A percentile compares a stretch with the other conserved stretches of the same genome.
Evolutionary conservation across 164 flowering plant species (phyloP).

Genomic region (grape (Vitis vinifera)): DNA sequence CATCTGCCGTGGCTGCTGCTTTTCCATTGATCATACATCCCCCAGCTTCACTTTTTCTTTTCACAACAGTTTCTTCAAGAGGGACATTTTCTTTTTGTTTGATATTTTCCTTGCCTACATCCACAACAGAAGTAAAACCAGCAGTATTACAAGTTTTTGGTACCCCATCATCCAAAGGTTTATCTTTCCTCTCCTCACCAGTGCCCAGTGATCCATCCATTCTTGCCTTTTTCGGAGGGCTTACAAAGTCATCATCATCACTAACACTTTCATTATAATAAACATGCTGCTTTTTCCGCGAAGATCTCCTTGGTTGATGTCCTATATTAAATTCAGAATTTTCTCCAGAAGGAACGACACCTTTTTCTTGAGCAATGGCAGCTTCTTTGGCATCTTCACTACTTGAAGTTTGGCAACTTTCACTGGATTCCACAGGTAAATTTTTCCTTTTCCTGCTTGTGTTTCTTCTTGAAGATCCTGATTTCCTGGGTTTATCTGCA

Average conservation of each 20-base stretch:
- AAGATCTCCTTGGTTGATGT: constrained; percentile 38
- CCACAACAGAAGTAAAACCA: constrained; percentile 11
- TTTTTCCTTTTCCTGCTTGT: constrained; percentile 16
- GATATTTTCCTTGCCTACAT: constrained; percentile 11
- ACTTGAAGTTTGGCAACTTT: constrained; percentile 9
- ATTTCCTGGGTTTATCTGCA: constrained; percentile 4
- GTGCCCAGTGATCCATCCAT: neutral
- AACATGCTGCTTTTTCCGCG: constrained; percentile 42
- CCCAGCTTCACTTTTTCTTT: constrained; percentile 13
- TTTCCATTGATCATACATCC: neutral
- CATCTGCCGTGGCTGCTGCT: constrained; percentile 7
- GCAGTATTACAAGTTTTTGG: constrained; percentile 1
- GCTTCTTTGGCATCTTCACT: constrained; percentile 6
- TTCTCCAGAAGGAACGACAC: constrained; percentile 4
- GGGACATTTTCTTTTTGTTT: constrained; percentile 12
- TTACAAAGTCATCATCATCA: constrained; percentile 43
- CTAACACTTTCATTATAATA: constrained; percentile 50
- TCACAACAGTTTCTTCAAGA: constrained; percentile 14
- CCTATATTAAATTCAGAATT: constrained; percentile 14
- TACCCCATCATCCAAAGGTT: neutral
- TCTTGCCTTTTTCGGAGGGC: constrained; percentile 21
- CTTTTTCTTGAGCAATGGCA: constrained; percentile 8
- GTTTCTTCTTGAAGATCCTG: constrained; percentile 9
- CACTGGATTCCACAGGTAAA: constrained; percentile 19
- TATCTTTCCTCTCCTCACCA: constrained; percentile 16